These are phyloP conservation scores for Phytophthora ramorum DNA, from an alignment of 352 stramenopile genomes.

Conservation along the genomic window DNA sequence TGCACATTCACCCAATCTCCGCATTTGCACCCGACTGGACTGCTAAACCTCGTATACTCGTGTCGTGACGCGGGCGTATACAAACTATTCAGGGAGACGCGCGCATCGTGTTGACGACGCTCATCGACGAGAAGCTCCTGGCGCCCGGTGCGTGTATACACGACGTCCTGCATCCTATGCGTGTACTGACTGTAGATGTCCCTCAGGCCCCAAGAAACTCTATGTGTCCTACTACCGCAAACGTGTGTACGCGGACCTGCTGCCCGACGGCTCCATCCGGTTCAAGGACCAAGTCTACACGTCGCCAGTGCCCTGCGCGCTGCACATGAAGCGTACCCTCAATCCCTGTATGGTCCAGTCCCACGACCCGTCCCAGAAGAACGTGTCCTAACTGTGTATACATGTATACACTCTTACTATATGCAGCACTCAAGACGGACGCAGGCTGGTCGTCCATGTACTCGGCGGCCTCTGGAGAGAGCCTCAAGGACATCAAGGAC, in stretches of 20 bases:
- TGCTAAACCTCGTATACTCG: not conserved
- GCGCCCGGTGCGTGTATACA: conserved; percentile 39
- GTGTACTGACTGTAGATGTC: not conserved
- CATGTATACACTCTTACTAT: conserved; percentile 1
- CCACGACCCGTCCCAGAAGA: conserved; percentile 12
- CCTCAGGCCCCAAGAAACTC: conserved; percentile 66
- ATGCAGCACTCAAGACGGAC: conserved; percentile 70
- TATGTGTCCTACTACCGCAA: conserved; percentile 88
- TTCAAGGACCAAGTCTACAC: conserved; percentile 84
- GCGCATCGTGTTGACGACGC: conserved; percentile 63
- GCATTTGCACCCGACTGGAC: not conserved
- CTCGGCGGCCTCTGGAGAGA: conserved; percentile 64
- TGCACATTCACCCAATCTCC: not conserved
- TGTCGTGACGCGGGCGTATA: not conserved
- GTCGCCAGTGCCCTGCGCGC: conserved; percentile 68
- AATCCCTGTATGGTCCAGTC: conserved; percentile 61
- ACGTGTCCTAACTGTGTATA: not conserved
- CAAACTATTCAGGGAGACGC: conserved; percentile 55
- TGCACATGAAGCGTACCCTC: conserved; percentile 85
- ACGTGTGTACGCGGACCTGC: conserved; percentile 76
- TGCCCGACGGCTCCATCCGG: conserved; percentile 77
- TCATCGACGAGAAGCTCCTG: conserved; percentile 80
- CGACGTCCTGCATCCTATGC: not conserved
- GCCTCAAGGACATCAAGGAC: conserved; percentile 85
- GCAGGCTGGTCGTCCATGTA: conserved; percentile 87